These are phyloP conservation scores for Abrus precatorius DNA, from an alignment of 306 rosid genomes.

Conservation along the genomic window DNA sequence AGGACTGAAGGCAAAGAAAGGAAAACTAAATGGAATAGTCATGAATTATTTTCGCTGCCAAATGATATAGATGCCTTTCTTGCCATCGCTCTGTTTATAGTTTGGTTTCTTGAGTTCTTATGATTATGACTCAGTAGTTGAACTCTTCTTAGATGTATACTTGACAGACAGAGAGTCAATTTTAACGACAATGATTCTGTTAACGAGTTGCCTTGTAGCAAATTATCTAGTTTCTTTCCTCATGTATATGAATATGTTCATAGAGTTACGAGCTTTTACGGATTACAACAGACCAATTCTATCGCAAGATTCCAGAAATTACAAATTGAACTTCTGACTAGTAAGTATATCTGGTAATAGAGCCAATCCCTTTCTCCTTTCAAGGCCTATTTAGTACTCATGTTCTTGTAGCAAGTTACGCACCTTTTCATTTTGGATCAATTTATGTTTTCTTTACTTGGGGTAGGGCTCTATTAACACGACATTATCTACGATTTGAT, in stretches of 20 bases:
- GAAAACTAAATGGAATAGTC: conserved; percentile 19
- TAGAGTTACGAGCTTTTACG: not conserved
- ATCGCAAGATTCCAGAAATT: not conserved
- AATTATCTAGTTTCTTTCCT: not conserved
- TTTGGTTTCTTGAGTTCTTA: not conserved
- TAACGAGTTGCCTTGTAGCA: conserved; percentile 6
- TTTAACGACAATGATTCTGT: conserved; percentile 22
- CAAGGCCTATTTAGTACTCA: not conserved
- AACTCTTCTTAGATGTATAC: conserved; percentile 20
- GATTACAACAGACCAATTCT: not conserved
- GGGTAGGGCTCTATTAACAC: not conserved
- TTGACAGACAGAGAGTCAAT: conserved; percentile 5
- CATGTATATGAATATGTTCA: not conserved
- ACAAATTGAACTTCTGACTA: not conserved
- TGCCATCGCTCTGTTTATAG: conserved; percentile 2
- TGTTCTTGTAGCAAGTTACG: not conserved
- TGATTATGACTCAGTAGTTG: not conserved
- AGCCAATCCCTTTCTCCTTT: not conserved
- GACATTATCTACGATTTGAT: not conserved
- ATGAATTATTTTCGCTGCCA: not conserved
- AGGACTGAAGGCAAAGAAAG: conserved; percentile 43
- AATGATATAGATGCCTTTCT: not conserved
- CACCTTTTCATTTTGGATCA: not conserved
- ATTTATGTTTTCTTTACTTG: not conserved
- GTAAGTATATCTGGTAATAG: not conserved